phyloP scores from a whole-genome alignment of 2,329 filamentous ascomycete species.

The Alternaria gansuensis region DNA sequence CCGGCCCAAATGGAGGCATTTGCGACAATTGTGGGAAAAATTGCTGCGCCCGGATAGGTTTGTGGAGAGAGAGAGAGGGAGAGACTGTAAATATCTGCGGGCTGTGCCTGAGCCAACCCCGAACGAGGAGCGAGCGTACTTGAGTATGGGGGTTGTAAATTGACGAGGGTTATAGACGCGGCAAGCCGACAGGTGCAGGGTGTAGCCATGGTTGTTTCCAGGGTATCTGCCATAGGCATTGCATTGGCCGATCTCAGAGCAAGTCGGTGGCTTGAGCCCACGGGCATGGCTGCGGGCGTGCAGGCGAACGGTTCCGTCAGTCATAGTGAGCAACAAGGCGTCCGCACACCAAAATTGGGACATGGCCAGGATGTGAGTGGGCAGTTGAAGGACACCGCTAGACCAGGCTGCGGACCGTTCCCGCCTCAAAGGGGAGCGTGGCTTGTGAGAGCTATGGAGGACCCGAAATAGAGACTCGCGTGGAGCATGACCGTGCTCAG shows the following conservation, averaged over 20 bases:
- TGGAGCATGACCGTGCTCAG: conserved; percentile 41
- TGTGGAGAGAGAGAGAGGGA: conserved; percentile 36
- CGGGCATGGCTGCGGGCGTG: conserved; percentile 47
- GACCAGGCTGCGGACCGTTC: conserved; percentile 52
- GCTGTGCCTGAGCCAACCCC: conserved; percentile 51
- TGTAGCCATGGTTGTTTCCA: conserved; percentile 33
- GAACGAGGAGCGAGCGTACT: conserved; percentile 33
- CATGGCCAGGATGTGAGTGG: conserved; percentile 31
- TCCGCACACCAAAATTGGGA: conserved; percentile 46
- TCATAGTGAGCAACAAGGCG: conserved; percentile 40
- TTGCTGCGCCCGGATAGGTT: conserved; percentile 45
- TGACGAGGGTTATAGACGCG: conserved; percentile 40
- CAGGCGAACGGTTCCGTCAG: conserved; percentile 50
- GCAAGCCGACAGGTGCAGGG: conserved; percentile 44
- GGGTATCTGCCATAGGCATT: conserved; percentile 40
- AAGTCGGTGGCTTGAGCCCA: conserved; percentile 45
- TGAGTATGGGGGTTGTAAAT: conserved; percentile 26
- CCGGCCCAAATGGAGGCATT: conserved; percentile 49
- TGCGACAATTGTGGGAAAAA: conserved; percentile 40
- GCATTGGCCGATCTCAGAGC: conserved; percentile 36
- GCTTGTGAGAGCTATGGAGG: conserved; percentile 36
- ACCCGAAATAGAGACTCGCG: conserved; percentile 45
- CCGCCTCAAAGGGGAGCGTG: conserved; percentile 47
- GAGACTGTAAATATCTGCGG: conserved; percentile 51
- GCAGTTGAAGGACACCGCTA: conserved; percentile 30